Conservation (phyloP, 495 filamentous ascomycete species). For the Usnea hakonensis region DNA sequence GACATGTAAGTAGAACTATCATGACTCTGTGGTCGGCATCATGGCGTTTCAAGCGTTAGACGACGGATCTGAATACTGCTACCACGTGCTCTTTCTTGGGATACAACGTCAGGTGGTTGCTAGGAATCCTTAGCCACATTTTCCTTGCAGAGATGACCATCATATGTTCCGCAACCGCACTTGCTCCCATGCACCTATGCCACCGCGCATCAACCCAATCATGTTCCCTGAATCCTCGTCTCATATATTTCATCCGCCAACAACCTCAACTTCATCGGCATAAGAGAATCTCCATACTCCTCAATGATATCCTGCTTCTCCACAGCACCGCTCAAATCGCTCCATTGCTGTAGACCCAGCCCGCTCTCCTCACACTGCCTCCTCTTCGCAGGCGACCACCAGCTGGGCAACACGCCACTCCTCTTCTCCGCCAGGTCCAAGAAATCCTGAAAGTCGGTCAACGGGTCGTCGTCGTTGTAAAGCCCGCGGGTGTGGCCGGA, state of each 20-base stretch:
- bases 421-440: constrained; percentile 22
- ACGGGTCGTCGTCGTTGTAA: constrained; percentile 25
- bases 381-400: constrained; percentile 35
- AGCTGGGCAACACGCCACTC: constrained; percentile 31
- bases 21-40: too few species aligned
- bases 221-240: constrained; percentile 5
- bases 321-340: constrained; percentile 18
- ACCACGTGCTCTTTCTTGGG: too few species aligned
- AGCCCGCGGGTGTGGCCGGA: constrained; percentile 25
- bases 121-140: too few species aligned
- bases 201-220: background rate
- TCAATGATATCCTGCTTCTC: constrained; percentile 33
- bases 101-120: too few species aligned
- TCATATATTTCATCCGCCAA: constrained; percentile 28
- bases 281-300: constrained; percentile 32
- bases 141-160: too few species aligned
- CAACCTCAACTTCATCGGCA: constrained; percentile 40
- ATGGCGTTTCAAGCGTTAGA: too few species aligned
- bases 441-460: constrained; percentile 25
- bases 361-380: constrained; percentile 26
- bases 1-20: too few species aligned
- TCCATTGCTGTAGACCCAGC: constrained; percentile 20
- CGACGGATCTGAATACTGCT: too few species aligned
- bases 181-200: too few species aligned
- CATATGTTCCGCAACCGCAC: too few species aligned